phyloP scores from a whole-genome alignment of 2,329 filamentous ascomycete species.

The Dothistroma pini region DNA sequence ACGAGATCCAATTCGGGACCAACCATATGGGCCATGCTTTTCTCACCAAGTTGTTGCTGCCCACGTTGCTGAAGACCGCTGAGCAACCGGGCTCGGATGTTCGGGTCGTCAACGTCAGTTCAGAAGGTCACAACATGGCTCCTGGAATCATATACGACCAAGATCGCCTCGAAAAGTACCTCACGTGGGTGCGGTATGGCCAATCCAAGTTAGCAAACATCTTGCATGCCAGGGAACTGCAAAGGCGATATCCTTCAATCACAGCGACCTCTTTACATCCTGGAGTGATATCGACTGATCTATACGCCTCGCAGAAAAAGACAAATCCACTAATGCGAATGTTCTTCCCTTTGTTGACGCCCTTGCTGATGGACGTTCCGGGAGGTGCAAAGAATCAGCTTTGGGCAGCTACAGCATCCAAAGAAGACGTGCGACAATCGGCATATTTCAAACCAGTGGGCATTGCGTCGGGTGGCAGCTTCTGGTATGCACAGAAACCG shows the following conservation, averaged over 20 bases:
- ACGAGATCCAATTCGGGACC: slow-evolving; percentile 50
- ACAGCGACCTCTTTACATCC: slow-evolving; percentile 62
- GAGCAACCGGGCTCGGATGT: slow-evolving; percentile 39
- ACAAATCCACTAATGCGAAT: slow-evolving; percentile 11
- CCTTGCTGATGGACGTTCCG: slow-evolving; percentile 18
- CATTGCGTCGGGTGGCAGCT: slow-evolving; percentile 18
- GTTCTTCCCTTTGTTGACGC: slow-evolving; percentile 14
- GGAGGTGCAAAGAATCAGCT: slow-evolving; percentile 29
- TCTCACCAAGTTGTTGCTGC: slow-evolving; percentile 46
- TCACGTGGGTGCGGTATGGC: slow-evolving; percentile 52
- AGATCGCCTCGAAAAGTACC: slow-evolving; percentile 31
- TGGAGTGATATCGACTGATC: slow-evolving; percentile 60
- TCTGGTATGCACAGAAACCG: slow-evolving; percentile 24
- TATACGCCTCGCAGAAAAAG: slow-evolving; percentile 30
- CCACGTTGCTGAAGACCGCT: slow-evolving; percentile 41
- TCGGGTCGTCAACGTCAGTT: slow-evolving; percentile 45
- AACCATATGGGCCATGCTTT: slow-evolving; percentile 52
- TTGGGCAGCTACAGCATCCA: slow-evolving; percentile 27
- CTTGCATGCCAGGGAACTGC: slow-evolving; percentile 58
- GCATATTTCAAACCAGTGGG: slow-evolving; percentile 28
- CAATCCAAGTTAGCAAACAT: slow-evolving; percentile 60
- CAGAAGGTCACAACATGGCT: slow-evolving; percentile 29
- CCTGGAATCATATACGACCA: slow-evolving; percentile 37
- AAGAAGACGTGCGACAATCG: slow-evolving; percentile 20
- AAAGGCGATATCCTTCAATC: slow-evolving; percentile 56